Evolutionary conservation across 2,329 filamentous ascomycete species (phyloP).

Genomic region (Capronia epimyces): DNA sequence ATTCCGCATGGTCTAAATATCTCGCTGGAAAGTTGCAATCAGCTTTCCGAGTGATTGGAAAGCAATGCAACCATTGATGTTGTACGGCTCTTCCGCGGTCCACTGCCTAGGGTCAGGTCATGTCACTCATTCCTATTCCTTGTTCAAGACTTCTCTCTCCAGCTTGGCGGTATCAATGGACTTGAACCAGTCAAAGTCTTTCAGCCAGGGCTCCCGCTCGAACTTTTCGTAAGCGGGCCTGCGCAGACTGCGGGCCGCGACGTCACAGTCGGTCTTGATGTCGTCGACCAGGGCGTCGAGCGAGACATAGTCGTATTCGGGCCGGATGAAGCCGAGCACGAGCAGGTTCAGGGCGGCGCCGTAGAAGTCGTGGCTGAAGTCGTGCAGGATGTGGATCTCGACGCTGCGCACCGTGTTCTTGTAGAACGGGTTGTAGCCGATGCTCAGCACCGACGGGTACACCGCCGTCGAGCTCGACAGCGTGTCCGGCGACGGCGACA

Average conservation of each 20-base stretch:
- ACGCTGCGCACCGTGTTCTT: conserved; percentile 77
- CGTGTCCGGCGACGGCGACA: conserved; percentile 37
- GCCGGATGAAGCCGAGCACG: conserved; percentile 80
- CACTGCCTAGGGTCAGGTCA: no score
- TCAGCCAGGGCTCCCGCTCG: conserved; percentile 40
- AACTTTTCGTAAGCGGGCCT: conserved; percentile 55
- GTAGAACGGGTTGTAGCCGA: conserved; percentile 97
- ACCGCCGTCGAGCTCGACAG: conserved; percentile 34
- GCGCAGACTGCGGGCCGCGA: conserved; percentile 66
- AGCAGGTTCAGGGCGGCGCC: conserved; percentile 70
- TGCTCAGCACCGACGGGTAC: conserved; percentile 85
- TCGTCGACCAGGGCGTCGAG: conserved; percentile 80
- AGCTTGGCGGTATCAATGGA: conserved; percentile 32
- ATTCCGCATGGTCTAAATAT: no score
- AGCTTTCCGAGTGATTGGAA: no score
- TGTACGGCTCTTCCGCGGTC: background rate
- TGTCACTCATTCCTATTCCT: conserved; percentile 4
- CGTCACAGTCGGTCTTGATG: conserved; percentile 82
- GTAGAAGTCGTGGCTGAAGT: conserved; percentile 69
- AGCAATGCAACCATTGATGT: no score
- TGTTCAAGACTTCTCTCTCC: conserved; percentile 29
- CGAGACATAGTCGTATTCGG: conserved; percentile 81
- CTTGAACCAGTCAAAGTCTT: conserved; percentile 29
- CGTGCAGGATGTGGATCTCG: conserved; percentile 74
- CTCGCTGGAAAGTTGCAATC: no score